phyloP scores from a whole-genome alignment of 257 asterid genomes.

The Catharanthus roseus region DNA sequence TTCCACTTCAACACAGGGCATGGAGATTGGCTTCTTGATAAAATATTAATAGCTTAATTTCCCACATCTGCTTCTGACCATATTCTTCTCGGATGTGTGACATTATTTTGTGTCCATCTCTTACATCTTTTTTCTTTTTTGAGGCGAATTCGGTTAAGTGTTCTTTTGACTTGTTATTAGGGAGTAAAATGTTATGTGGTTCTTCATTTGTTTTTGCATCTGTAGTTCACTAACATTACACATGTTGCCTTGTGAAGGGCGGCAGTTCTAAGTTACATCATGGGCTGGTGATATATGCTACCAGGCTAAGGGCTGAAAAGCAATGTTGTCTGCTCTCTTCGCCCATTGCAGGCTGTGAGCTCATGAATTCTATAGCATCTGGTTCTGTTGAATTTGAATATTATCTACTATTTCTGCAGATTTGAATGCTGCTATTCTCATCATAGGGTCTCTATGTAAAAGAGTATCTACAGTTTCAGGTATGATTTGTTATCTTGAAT shows the following conservation, averaged over 20 bases:
- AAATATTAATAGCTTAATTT: background rate
- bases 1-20: background rate
- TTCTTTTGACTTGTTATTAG: background rate
- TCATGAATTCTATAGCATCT: background rate
- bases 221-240: background rate
- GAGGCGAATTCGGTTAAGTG: background rate
- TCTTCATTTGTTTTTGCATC: background rate
- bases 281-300: background rate
- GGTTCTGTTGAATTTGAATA: background rate
- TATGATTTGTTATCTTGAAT: too few species aligned
- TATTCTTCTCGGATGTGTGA: background rate
- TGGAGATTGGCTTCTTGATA: background rate
- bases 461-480: background rate
- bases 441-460: background rate
- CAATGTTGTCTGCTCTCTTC: background rate
- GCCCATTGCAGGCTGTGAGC: background rate
- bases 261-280: background rate
- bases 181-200: background rate
- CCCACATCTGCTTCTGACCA: background rate
- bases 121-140: background rate
- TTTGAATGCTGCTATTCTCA: background rate
- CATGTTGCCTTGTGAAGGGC: background rate
- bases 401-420: background rate
- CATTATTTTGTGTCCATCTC: background rate
- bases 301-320: background rate